Conservation (phyloP, 495 filamentous ascomycete species). For the Penicillium lagena region DNA sequence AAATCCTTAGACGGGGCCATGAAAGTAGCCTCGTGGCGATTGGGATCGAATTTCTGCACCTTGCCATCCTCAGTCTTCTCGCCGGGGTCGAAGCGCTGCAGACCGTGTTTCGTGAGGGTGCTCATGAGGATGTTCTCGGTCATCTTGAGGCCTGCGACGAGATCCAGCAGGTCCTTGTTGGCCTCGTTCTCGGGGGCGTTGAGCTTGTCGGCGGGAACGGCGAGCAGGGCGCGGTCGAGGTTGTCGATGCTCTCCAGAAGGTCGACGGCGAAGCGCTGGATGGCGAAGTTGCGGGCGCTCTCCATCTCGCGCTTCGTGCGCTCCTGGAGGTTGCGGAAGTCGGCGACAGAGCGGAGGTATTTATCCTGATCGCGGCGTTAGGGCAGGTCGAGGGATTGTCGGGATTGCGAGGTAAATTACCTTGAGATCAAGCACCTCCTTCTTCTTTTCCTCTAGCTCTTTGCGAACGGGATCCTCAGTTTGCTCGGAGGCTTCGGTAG, state of each 20-base stretch:
- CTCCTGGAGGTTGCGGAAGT: slow-evolving; percentile 95
- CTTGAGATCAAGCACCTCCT: slow-evolving; percentile 81
- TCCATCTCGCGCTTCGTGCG: slow-evolving; percentile 89
- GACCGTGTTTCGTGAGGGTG: slow-evolving; percentile 87
- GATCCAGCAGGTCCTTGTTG: slow-evolving; percentile 64
- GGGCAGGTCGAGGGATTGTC: not conserved
- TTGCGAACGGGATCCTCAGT: slow-evolving; percentile 42
- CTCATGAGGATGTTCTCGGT: slow-evolving; percentile 82
- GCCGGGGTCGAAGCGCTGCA: slow-evolving; percentile 79
- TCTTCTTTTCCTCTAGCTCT: slow-evolving; percentile 78
- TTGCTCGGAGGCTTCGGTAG: slow-evolving; percentile 17
- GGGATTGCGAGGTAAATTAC: slow-evolving; percentile 37
- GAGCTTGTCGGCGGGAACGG: slow-evolving; percentile 70
- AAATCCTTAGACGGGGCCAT: slow-evolving; percentile 76
- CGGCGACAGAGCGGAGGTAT: slow-evolving; percentile 86
- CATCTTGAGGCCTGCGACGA: slow-evolving; percentile 90
- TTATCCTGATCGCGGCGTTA: slow-evolving; percentile 60
- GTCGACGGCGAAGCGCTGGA: slow-evolving; percentile 90
- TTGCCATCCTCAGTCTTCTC: slow-evolving; percentile 47
- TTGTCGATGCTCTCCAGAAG: slow-evolving; percentile 93
- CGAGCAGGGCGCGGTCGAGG: slow-evolving; percentile 81
- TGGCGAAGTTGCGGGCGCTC: slow-evolving; percentile 80
- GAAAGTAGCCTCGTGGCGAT: slow-evolving; percentile 93
- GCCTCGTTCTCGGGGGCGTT: slow-evolving; percentile 31
- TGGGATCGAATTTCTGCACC: slow-evolving; percentile 77